Conservation (phyloP, 306 rosid genomes). For the Abrus precatorius region DNA sequence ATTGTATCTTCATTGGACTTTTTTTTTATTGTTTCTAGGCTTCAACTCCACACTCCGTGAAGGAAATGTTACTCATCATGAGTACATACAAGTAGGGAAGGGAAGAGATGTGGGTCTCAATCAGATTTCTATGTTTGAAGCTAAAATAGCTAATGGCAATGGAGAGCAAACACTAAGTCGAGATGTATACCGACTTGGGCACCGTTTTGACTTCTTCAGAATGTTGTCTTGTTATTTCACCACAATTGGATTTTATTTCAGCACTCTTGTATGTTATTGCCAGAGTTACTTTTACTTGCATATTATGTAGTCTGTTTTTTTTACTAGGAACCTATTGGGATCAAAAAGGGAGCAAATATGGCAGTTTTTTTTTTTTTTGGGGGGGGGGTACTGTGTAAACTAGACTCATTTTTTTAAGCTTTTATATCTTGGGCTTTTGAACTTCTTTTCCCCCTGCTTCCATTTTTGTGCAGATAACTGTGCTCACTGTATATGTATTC, state of each 20-base stretch:
- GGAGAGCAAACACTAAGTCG: slow-evolving; percentile 67
- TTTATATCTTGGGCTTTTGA: slow-evolving; percentile 40
- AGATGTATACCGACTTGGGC: slow-evolving; percentile 64
- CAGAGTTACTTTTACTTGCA: slow-evolving; percentile 26
- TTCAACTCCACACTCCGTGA: slow-evolving; percentile 66
- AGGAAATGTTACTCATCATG: slow-evolving; percentile 68
- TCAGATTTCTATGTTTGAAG: slow-evolving; percentile 65
- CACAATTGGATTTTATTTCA: slow-evolving; percentile 65
- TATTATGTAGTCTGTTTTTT: not conserved
- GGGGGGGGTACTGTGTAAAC: slow-evolving; percentile 16
- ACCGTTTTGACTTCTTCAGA: slow-evolving; percentile 66
- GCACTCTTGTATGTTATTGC: slow-evolving; percentile 54
- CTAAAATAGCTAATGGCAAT: slow-evolving; percentile 65
- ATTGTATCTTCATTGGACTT: slow-evolving; percentile 11
- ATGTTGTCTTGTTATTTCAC: slow-evolving; percentile 66
- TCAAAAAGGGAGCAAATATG: slow-evolving; percentile 20
- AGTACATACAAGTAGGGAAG: slow-evolving; percentile 68
- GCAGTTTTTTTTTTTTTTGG: not conserved
- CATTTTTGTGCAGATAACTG: slow-evolving; percentile 57
- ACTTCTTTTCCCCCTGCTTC: not conserved
- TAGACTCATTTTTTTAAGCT: slow-evolving; percentile 14
- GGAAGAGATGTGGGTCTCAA: slow-evolving; percentile 69
- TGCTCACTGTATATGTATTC: slow-evolving; percentile 60
- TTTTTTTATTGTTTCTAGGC: slow-evolving; percentile 49
- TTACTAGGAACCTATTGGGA: slow-evolving; percentile 20